Evolutionary conservation across 441 rosid species (phyloP).

Genomic region (Bocquillonia castaneifolia): DNA sequence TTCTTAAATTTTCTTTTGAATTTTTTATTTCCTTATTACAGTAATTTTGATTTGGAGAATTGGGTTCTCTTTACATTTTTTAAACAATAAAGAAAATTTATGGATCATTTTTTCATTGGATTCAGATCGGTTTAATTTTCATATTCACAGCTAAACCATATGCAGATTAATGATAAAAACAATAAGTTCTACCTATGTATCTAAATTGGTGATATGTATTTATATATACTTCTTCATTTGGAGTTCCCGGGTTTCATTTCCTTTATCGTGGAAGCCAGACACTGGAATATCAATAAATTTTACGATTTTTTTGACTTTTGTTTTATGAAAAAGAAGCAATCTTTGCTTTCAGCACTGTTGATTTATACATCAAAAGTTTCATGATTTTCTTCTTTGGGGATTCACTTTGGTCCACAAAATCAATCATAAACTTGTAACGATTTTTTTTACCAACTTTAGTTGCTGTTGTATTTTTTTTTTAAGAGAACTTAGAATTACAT

Average conservation of each 20-base stretch:
- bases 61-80: slow-evolving; percentile 8
- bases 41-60: slow-evolving; percentile 8
- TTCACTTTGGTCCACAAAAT: slow-evolving; percentile 8
- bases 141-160: too few relatives aligned
- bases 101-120: slow-evolving; percentile 33
- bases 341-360: neutral
- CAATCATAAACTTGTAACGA: neutral
- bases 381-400: slow-evolving; percentile 7
- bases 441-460: neutral
- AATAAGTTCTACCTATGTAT: too few relatives aligned
- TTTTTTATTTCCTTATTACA: neutral
- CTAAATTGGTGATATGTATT: too few relatives aligned
- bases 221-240: slow-evolving; percentile 13
- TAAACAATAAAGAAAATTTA: too few relatives aligned
- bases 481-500: slow-evolving; percentile 2
- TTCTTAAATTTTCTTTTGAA: neutral
- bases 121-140: slow-evolving; percentile 31
- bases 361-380: slow-evolving; percentile 8
- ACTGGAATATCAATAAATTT: neutral
- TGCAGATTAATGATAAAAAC: too few relatives aligned
- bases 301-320: neutral
- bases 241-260: slow-evolving; percentile 11
- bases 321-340: neutral
- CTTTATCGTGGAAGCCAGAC: neutral
- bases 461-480: neutral